A percentile compares a stretch with the other conserved stretches of the same genome.
Conservation (phyloP, 208 protist species). For the Porcisia hertigi region DNA sequence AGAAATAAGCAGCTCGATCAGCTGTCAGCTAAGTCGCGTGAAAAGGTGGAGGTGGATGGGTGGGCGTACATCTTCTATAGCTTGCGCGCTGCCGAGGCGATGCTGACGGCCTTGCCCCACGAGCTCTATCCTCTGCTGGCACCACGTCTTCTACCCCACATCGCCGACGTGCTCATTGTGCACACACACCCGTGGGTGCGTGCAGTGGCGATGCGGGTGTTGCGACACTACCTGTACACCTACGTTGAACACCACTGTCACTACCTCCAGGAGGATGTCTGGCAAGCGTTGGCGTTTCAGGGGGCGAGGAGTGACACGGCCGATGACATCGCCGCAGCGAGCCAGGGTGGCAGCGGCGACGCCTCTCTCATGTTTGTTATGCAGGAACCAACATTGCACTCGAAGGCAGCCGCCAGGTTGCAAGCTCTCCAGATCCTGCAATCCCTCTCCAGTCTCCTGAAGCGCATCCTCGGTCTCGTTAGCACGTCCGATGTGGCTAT, state of each 20-base stretch:
- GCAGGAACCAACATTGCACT: neutral
- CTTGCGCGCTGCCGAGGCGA: conserved; percentile 72
- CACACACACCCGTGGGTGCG: conserved; percentile 89
- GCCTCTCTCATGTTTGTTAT: conserved; percentile 4
- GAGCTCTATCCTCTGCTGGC: conserved; percentile 51
- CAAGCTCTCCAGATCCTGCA: conserved; percentile 22
- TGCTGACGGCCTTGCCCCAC: conserved; percentile 46
- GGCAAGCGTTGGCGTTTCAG: conserved; percentile 18
- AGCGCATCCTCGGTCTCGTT: conserved; percentile 57
- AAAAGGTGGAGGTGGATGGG: conserved; percentile 63
- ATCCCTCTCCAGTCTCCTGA: conserved; percentile 32
- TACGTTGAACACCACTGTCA: conserved; percentile 58
- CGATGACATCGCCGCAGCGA: neutral
- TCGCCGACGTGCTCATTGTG: conserved; percentile 47
- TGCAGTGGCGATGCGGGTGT: conserved; percentile 62
- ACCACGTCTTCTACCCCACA: conserved; percentile 43
- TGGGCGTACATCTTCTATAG: conserved; percentile 85
- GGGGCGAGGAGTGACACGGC: conserved; percentile 2
- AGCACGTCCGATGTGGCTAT: conserved; percentile 74
- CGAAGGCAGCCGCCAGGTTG: conserved; percentile 7
- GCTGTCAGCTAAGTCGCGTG: conserved; percentile 40
- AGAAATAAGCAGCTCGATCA: conserved; percentile 27
- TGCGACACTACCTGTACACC: conserved; percentile 78
- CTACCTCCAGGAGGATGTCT: conserved; percentile 52
- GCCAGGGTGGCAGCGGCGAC: neutral